Percentiles rank a stretch among this genome's conserved stretches.
Conservation (phyloP, 2,329 filamentous ascomycete genomes). For the Metarhizium sp. region DNA sequence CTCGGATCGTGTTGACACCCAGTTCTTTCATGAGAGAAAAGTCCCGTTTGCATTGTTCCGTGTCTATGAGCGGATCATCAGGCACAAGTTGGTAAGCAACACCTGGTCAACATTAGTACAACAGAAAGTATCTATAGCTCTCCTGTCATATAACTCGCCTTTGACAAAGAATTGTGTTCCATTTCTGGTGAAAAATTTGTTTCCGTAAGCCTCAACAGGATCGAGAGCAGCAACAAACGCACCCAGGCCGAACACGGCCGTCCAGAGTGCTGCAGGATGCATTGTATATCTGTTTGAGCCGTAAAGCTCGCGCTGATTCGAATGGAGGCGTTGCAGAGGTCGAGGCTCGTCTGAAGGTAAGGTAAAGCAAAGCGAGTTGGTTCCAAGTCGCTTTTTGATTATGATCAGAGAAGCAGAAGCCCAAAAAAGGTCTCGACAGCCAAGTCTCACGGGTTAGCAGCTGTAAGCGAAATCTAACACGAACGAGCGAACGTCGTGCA, state of each 20-base stretch:
- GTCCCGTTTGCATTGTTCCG: conserved; percentile 68
- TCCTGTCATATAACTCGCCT: conserved; percentile 38
- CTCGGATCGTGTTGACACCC: conserved; percentile 74
- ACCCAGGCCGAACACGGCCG: conserved; percentile 24
- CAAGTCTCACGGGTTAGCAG: neutral
- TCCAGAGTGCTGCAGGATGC: conserved; percentile 25
- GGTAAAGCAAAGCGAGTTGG: neutral
- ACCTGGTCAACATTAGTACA: conserved; percentile 34
- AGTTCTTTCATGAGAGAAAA: conserved; percentile 68
- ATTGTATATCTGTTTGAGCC: conserved; percentile 16
- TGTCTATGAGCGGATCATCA: conserved; percentile 67
- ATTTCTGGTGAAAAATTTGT: conserved; percentile 78
- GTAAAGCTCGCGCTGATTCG: neutral
- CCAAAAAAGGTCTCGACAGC: neutral
- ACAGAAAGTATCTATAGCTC: neutral
- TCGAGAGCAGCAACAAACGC: conserved; percentile 31
- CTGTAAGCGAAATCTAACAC: neutral
- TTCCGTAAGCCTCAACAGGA: conserved; percentile 50
- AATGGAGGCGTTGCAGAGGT: neutral
- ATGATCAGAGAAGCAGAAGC: neutral
- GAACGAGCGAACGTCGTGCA: neutral
- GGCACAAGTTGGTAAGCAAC: conserved; percentile 59
- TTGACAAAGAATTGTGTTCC: conserved; percentile 80
- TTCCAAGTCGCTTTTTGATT: neutral
- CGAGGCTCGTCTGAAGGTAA: neutral